Conservation (phyloP, 768 basidiomycete species). For the Suillus luteus region DNA sequence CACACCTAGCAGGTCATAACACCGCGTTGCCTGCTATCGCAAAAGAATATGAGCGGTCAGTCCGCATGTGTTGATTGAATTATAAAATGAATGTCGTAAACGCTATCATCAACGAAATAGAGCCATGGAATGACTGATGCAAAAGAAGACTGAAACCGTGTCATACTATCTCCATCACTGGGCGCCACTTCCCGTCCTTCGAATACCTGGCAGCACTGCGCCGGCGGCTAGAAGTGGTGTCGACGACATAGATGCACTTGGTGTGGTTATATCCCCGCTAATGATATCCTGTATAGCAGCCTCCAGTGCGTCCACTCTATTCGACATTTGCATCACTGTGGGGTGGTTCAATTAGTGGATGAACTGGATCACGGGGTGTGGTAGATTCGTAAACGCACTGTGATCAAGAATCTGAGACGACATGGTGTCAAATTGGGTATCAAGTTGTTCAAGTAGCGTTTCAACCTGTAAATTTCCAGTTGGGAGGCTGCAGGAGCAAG, state of each 20-base stretch:
- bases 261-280: conserved; percentile 58
- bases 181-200: conserved; percentile 44
- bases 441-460: conserved; percentile 84
- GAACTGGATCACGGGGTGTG: conserved; percentile 11
- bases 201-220: conserved; percentile 39
- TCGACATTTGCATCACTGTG: conserved; percentile 91
- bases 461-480: conserved; percentile 62
- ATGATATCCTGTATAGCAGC: conserved; percentile 92
- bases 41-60: background rate
- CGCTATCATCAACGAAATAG: background rate
- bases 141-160: background rate
- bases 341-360: conserved; percentile 12
- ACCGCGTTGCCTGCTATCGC: background rate
- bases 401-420: conserved; percentile 84
- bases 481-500: conserved; percentile 4
- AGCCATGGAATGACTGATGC: background rate
- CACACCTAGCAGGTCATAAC: background rate
- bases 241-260: conserved; percentile 64
- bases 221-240: conserved; percentile 35
- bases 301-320: conserved; percentile 86
- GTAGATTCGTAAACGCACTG: conserved; percentile 55
- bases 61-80: background rate
- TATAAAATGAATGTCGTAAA: background rate
- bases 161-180: conserved; percentile 4
- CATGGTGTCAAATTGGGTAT: conserved; percentile 91